Evolutionary conservation across 2,329 filamentous ascomycete species (phyloP).

Genomic region (Apiospora phragmitis): DNA sequence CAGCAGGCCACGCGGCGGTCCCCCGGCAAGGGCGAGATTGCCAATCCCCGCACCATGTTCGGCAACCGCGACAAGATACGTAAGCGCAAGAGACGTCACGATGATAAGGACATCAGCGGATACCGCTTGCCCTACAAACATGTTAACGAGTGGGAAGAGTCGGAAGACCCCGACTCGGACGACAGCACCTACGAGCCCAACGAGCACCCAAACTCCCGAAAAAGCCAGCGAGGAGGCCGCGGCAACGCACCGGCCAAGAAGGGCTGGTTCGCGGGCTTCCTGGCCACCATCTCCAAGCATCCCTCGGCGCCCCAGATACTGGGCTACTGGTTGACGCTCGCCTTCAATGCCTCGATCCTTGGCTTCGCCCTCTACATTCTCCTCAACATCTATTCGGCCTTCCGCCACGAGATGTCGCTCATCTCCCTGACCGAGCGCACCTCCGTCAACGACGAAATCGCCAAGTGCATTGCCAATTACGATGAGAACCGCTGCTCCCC

Average conservation of each 20-base stretch:
- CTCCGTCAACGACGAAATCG: constrained; percentile 68
- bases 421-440: constrained; percentile 56
- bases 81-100: constrained; percentile 54
- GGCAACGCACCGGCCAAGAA: constrained; percentile 23
- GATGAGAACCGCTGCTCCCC: constrained; percentile 73
- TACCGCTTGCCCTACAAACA: constrained; percentile 43
- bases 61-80: constrained; percentile 46
- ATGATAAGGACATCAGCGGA: constrained; percentile 54
- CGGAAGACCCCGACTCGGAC: constrained; percentile 51
- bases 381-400: constrained; percentile 67
- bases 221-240: constrained; percentile 25
- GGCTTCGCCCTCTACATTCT: constrained; percentile 61
- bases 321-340: constrained; percentile 58
- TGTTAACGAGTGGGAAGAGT: constrained; percentile 43
- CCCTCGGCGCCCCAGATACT: constrained; percentile 60
- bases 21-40: constrained; percentile 66
- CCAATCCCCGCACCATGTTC: constrained; percentile 37
- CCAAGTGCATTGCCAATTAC: constrained; percentile 79
- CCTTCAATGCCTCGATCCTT: constrained; percentile 65
- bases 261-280: constrained; percentile 44
- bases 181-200: constrained; percentile 35
- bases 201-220: constrained; percentile 15
- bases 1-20: constrained; percentile 35
- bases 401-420: constrained; percentile 74
- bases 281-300: constrained; percentile 56